phyloP scores from a whole-genome alignment of 225 moss, liverwort and hornwort species.

The Pleurozium schreberi region DNA sequence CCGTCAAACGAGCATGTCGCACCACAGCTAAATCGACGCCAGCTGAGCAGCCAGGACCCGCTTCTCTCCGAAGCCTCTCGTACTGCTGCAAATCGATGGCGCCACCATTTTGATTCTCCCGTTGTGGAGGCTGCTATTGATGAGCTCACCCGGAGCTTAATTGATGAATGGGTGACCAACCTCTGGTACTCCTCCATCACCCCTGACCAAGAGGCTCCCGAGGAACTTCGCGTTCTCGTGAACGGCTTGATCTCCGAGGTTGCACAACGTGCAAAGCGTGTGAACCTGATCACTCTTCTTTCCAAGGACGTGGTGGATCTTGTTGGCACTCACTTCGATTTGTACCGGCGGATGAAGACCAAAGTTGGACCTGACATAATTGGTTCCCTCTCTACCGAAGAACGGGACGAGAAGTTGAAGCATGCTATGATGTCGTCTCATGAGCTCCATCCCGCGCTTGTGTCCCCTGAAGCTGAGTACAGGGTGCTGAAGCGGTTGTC shows the following conservation, averaged over 20 bases:
- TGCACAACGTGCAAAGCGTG: conserved; percentile 53
- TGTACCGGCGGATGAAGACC: conserved; percentile 74
- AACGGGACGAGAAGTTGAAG: conserved; percentile 86
- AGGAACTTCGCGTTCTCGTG: conserved; percentile 59
- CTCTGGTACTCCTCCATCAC: conserved; percentile 82
- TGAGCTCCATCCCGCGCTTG: conserved; percentile 79
- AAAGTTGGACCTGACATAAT: conserved; percentile 72
- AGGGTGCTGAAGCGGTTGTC: conserved; percentile 61
- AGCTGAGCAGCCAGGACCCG: conserved; percentile 25
- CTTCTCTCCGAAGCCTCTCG: conserved; percentile 18
- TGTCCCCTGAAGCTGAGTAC: conserved; percentile 66
- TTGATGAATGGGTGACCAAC: conserved; percentile 75
- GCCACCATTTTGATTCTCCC: conserved; percentile 57
- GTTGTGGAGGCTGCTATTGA: conserved; percentile 74
- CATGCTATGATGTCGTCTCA: conserved; percentile 53
- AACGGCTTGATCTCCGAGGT: conserved; percentile 68
- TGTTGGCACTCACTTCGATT: conserved; percentile 60
- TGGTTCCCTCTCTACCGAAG: conserved; percentile 59
- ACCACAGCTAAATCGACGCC: conserved; percentile 24
- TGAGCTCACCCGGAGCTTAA: conserved; percentile 58
- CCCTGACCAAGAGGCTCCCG: conserved; percentile 72
- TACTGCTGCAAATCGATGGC: conserved; percentile 43
- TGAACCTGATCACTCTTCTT: conserved; percentile 72
- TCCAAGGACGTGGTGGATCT: conserved; percentile 80
- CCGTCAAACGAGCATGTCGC: background rate